Base-by-base conservation (phyloP, 371 early-diverging fungal species). In the Mucor circinelloides region DNA sequence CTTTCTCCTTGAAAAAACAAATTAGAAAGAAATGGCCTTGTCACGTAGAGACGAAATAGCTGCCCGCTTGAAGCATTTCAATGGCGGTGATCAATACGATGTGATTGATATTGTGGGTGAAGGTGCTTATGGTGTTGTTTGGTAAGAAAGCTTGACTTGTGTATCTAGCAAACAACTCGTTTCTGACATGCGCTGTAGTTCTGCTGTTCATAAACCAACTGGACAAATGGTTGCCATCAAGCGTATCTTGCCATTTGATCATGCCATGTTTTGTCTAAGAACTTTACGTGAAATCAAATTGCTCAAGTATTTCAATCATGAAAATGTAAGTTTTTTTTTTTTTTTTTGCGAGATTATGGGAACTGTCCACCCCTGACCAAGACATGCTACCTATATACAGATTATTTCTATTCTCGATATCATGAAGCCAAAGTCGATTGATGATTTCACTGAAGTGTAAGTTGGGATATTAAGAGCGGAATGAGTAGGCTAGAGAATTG, bases 141-240 rank as follows among this genome's bases (percentile, higher is more conserved):
- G 90, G 90, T 77, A 85, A 71, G 67, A 48, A 23, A 13, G 8
- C 28, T 50, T n/a, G 10, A 57, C 13, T 44, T 19, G 17, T 38
- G 28, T 59, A 8, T 60, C 15, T 28, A 25, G 23, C 25, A 30
- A 15, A 40, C 5, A 15, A 17, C 17, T 3, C 0, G 5, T 13
- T 23, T 52, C 27, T 52, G 52, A 52, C 52, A 52, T 50, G 34
- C 23, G 13, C 25, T 63, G 6, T 81, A 94, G 94, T 64, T 91
- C 93, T 60, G 93, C 94, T 50, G 85, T 90, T 55, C 90, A 95
- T 77, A 88, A 88, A 59, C 90, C 92, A 42, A 92, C 94, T 15
- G 93, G 94, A 8, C 93, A 94, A 77, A 91, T 90, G 69, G 95
- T 97, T 1, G 97, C 97, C 73, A 94, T 97, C 76, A 97, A 97